Evolutionary conservation across 2,329 filamentous ascomycete genomes (phyloP).

Genomic region (Dactylonectria macrodidyma): DNA sequence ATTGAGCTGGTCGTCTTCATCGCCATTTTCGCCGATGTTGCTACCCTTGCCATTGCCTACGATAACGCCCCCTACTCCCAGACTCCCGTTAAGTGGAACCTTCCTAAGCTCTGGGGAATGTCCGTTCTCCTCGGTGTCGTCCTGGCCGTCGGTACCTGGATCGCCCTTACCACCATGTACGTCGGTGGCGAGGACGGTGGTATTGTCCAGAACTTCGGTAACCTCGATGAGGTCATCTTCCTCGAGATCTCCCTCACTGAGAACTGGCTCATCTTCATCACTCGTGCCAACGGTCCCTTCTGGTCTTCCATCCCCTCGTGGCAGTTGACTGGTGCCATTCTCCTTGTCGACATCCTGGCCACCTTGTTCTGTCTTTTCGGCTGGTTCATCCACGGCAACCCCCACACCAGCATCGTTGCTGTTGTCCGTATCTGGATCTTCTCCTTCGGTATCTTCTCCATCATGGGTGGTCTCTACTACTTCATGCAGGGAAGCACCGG

Average conservation of each 20-base stretch:
- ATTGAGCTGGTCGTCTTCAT: slow-evolving; percentile 90
- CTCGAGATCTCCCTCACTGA: slow-evolving; percentile 91
- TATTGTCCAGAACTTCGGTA: slow-evolving; percentile 92
- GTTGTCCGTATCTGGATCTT: slow-evolving; percentile 93
- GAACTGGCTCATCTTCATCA: slow-evolving; percentile 98
- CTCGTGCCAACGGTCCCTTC: slow-evolving; percentile 92
- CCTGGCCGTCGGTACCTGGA: slow-evolving; percentile 88
- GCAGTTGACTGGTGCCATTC: slow-evolving; percentile 84
- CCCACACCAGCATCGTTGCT: slow-evolving; percentile 81
- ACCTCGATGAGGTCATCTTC: slow-evolving; percentile 86
- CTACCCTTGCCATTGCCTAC: slow-evolving; percentile 92
- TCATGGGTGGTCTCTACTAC: slow-evolving; percentile 82
- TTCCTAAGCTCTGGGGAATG: slow-evolving; percentile 95
- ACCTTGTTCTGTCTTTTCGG: slow-evolving; percentile 90
- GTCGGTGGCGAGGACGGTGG: slow-evolving; percentile 77
- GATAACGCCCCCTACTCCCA: slow-evolving; percentile 92
- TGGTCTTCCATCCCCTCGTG: slow-evolving; percentile 92
- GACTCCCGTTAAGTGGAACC: slow-evolving; percentile 93
- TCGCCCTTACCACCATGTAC: slow-evolving; percentile 90
- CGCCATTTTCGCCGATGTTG: slow-evolving; percentile 95
- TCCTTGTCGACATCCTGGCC: slow-evolving; percentile 86
- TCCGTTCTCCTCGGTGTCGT: slow-evolving; percentile 86
- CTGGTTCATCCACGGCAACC: slow-evolving; percentile 76
- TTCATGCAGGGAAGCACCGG: slow-evolving; percentile 84
- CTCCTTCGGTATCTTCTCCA: slow-evolving; percentile 90